phyloP scores from a whole-genome alignment of 1,284 basidiomycete genomes.

The Salmacisia buchloeana region DNA sequence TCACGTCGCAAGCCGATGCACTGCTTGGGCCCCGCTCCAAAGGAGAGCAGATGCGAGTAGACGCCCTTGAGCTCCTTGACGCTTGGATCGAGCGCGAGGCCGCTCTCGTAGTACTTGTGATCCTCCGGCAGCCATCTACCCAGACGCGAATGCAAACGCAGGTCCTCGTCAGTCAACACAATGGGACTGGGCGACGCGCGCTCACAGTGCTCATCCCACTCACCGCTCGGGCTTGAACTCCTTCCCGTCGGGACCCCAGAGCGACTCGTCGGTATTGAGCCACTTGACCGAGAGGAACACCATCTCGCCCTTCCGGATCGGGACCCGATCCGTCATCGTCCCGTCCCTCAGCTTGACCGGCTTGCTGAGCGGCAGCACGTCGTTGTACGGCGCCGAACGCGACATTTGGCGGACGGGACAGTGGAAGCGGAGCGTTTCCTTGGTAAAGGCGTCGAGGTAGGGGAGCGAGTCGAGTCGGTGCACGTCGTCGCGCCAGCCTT shows the following conservation, averaged over 20 bases:
- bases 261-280: constrained; percentile 27
- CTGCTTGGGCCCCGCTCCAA: background rate
- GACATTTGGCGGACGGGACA: constrained; percentile 36
- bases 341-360: constrained; percentile 27
- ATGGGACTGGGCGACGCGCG: too few species aligned
- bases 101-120: background rate
- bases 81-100: background rate
- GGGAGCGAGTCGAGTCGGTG: constrained; percentile 22
- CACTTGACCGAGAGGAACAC: constrained; percentile 36
- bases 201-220: too few species aligned
- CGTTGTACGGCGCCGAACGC: constrained; percentile 22
- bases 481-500: constrained; percentile 15
- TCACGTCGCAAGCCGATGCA: too few species aligned
- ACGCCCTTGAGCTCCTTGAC: constrained; percentile 6
- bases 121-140: constrained; percentile 6
- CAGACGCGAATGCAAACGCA: background rate
- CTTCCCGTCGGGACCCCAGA: constrained; percentile 37
- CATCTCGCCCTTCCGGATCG: constrained; percentile 25
- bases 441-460: constrained; percentile 34
- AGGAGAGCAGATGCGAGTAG: background rate
- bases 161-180: too few species aligned
- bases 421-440: constrained; percentile 36
- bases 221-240: constrained; percentile 40
- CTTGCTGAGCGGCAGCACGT: constrained; percentile 32
- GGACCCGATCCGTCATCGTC: constrained; percentile 21